Conservation (phyloP, 805 yeast genomes). For the Phaffomyces thermotolerans region DNA sequence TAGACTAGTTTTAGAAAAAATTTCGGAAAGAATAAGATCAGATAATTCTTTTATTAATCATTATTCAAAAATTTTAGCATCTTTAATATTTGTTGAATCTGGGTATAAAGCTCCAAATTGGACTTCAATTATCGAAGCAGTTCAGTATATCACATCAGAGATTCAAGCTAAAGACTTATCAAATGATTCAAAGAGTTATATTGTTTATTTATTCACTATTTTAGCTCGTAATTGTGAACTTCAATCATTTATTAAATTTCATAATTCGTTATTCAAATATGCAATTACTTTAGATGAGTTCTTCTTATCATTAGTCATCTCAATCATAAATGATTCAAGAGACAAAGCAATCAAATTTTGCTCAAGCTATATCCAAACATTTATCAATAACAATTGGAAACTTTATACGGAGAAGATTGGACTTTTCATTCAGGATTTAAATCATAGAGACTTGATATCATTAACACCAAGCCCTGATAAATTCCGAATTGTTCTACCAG, state of each 20-base stretch:
- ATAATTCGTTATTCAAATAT: slow-evolving; percentile 35
- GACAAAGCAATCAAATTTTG: slow-evolving; percentile 37
- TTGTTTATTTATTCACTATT: slow-evolving; percentile 41
- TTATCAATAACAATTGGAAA: slow-evolving; percentile 38
- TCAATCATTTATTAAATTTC: slow-evolving; percentile 39
- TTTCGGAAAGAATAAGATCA: slow-evolving; percentile 13
- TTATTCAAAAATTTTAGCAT: slow-evolving; percentile 31
- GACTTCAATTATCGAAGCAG: slow-evolving; percentile 27
- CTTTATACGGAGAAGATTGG: slow-evolving; percentile 30
- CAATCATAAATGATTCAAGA: slow-evolving; percentile 33
- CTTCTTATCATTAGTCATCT: slow-evolving; percentile 42
- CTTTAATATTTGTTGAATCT: slow-evolving; percentile 59
- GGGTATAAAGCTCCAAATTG: slow-evolving; percentile 58
- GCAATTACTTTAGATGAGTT: slow-evolving; percentile 28
- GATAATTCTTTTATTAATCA: slow-evolving; percentile 11
- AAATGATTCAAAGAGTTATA: slow-evolving; percentile 10
- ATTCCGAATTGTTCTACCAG: slow-evolving; percentile 14
- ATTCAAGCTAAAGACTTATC: not conserved
- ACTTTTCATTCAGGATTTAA: slow-evolving; percentile 34
- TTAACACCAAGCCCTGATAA: slow-evolving; percentile 8
- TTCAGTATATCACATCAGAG: slow-evolving; percentile 10
- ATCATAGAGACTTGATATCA: slow-evolving; percentile 20
- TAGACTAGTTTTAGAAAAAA: slow-evolving; percentile 22
- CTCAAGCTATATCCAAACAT: slow-evolving; percentile 44
- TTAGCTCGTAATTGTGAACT: slow-evolving; percentile 50